Evolutionary conservation across 495 filamentous ascomycete genomes (phyloP).

Genomic region (Penicillium macrosclerotiorum): DNA sequence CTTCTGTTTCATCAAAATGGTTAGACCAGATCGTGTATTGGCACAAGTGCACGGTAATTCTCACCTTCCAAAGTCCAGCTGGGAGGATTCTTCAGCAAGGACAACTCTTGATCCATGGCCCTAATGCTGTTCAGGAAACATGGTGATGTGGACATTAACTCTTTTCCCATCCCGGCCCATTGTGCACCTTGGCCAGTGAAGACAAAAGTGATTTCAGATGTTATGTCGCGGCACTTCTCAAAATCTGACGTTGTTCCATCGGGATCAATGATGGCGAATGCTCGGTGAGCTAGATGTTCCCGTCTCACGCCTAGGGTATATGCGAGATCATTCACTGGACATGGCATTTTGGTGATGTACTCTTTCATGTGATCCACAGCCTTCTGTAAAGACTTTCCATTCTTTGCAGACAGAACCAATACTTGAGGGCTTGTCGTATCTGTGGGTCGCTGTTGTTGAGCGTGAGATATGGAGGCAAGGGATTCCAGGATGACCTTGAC

Average conservation of each 20-base stretch:
- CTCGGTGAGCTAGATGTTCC: constrained; percentile 9
- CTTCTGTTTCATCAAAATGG: neutral
- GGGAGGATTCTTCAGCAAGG: neutral
- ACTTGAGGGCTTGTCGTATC: neutral
- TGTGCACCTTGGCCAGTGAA: constrained; percentile 73
- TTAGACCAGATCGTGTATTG: neutral
- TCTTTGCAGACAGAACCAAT: neutral
- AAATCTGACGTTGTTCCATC: neutral
- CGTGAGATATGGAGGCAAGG: neutral
- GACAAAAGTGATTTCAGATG: constrained; percentile 48
- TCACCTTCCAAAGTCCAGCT: constrained; percentile 5
- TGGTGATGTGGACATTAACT: constrained; percentile 25
- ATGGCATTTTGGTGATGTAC: neutral
- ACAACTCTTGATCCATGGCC: neutral
- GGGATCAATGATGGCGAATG: neutral
- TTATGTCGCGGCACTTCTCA: neutral
- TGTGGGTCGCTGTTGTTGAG: neutral
- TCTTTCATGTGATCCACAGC: neutral
- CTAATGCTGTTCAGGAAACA: constrained; percentile 25
- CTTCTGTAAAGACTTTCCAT: neutral
- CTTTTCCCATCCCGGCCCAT: constrained; percentile 42
- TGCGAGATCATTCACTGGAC: constrained; percentile 5
- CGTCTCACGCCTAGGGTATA: constrained; percentile 14
- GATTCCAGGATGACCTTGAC: neutral
- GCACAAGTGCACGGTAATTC: neutral